Evolutionary conservation across 108 stramenopile genomes (phyloP), one percentile per base, ranked within the genome.

Genomic region (Stephanodiscus minutulus): DNA sequence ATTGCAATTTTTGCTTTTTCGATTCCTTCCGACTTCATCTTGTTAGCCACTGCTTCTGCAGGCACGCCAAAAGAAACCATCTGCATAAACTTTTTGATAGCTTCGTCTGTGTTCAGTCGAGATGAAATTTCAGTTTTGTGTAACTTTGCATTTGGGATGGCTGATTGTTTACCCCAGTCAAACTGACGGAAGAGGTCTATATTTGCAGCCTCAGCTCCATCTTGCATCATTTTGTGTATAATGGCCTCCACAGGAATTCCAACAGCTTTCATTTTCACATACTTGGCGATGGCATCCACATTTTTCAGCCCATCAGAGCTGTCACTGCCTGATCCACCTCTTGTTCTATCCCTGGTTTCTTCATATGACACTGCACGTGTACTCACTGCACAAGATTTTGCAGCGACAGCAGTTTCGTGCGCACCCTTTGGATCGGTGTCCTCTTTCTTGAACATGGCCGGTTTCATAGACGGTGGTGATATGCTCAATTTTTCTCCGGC

Each of bases 181-280:
- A 27, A n/a, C 9, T 7, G 6, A 12, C 28, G 29, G 49, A 70
- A 70, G 15, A 47, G 15, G n/a, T 70, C 33, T 8, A 70, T 46
- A 17, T 61, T 48, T 12, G 57, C 21, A 20, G 27, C 21, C 6
- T 63, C 68, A 4, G 73, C 22, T 13, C 74, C 44, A 37, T 77
- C 81, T 73, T 77, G 70, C 13, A 46, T 53, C 74, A 82, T 74
- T 17, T 77, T 77, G 12, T 77, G 76, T 9, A 67, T 15, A 24
- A 75, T 72, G 53, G 81, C 73, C 18, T 49, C 54, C 20, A 66
- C 20, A 13, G 81, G 81, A 47, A 77, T 65, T 63, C 76, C 76
- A 28, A 82, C 72, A 17, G 65, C 36, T 27, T 49, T 54, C 81
- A 82, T 82, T 60, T 82, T 82, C 21, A 25, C 9, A 37, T 76